Evolutionary conservation across 176 grass and related monocot genomes (phyloP).

Genomic region (Ensete glaucum): DNA sequence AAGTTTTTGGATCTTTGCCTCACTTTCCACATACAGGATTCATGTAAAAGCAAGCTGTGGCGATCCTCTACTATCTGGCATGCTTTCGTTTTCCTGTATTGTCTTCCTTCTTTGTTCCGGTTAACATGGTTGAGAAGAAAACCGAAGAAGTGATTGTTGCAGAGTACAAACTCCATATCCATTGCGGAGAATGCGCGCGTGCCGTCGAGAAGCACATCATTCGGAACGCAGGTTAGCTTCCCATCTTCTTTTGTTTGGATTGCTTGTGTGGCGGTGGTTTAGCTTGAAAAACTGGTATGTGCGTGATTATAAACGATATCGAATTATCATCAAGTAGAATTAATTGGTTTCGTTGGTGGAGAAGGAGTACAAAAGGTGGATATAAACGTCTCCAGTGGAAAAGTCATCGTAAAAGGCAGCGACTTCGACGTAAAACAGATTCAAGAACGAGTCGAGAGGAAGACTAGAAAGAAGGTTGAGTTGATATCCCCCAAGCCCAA

Average conservation of each 20-base stretch:
- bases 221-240: constrained; percentile 23
- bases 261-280: not conserved
- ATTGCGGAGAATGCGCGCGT: constrained; percentile 54
- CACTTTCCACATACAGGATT: not conserved
- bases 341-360: not conserved
- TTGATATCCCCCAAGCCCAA: constrained; percentile 32
- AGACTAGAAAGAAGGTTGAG: constrained; percentile 51
- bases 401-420: constrained; percentile 55
- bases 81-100: no score
- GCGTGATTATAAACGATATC: not conserved
- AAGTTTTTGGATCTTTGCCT: not conserved
- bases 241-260: not conserved
- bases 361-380: constrained; percentile 75
- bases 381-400: constrained; percentile 34
- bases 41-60: not conserved
- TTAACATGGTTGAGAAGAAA: constrained; percentile 24
- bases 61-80: no score
- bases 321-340: not conserved
- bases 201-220: constrained; percentile 45
- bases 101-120: no score
- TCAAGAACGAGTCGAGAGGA: constrained; percentile 42
- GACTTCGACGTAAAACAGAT: constrained; percentile 56
- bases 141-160: constrained; percentile 38
- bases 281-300: no score
- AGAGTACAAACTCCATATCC: constrained; percentile 60